phyloP scores from a whole-genome alignment of 2,329 filamentous ascomycete genomes.

The Alternaria ethzedia region DNA sequence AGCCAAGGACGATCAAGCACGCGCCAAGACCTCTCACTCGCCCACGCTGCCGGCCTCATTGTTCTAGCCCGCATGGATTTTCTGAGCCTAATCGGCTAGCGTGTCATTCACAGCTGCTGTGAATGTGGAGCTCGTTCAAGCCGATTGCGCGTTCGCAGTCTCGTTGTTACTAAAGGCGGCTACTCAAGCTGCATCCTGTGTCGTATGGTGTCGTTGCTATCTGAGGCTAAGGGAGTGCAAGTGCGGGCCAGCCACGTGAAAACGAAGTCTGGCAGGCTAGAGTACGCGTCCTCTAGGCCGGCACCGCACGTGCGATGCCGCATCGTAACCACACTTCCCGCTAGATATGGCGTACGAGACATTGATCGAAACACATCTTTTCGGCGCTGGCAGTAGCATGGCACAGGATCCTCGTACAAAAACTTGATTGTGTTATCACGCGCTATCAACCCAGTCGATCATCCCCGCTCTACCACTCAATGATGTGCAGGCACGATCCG shows the following conservation, averaged over 20 bases:
- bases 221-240: background rate
- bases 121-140: background rate
- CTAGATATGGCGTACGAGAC: background rate
- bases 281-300: background rate
- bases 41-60: background rate
- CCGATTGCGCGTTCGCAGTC: background rate
- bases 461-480: background rate
- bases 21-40: constrained; percentile 2
- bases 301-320: background rate
- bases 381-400: background rate
- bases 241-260: background rate
- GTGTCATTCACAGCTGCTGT: background rate
- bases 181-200: background rate
- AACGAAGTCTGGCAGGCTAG: background rate
- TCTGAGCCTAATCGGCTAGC: constrained; percentile 1
- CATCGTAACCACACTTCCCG: background rate
- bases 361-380: background rate
- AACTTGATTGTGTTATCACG: background rate
- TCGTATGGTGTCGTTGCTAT: background rate
- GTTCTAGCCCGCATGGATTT: background rate
- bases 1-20: constrained; percentile 6
- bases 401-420: background rate
- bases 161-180: background rate
- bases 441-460: background rate
- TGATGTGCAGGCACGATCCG: background rate